These are phyloP conservation scores for Colletotrichum sublineola DNA, from an alignment of 2,329 filamentous ascomycete species.

Conservation along the genomic window DNA sequence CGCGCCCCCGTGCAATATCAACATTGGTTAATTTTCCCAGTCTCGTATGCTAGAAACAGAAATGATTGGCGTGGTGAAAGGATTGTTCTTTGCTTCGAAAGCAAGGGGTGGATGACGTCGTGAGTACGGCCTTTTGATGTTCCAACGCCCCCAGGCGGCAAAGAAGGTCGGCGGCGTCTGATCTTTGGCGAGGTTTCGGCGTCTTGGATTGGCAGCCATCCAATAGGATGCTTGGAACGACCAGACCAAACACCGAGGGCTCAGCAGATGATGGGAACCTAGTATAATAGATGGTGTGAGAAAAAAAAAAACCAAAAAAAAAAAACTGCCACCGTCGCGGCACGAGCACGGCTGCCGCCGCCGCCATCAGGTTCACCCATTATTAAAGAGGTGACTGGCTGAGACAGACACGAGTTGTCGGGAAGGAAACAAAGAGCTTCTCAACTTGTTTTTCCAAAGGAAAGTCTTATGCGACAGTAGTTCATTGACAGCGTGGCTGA, in stretches of 20 bases:
- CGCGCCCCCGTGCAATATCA: background rate
- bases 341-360: constrained; percentile 9
- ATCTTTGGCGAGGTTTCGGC: background rate
- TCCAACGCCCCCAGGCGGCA: background rate
- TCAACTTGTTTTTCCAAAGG: background rate
- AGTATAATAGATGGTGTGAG: too few species aligned
- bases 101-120: background rate
- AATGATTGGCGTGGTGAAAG: background rate
- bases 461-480: background rate
- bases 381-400: constrained; percentile 6
- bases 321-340: background rate
- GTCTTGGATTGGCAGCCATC: background rate
- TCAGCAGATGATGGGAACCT: constrained; percentile 16
- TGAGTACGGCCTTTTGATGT: background rate
- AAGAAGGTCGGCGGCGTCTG: background rate
- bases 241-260: background rate
- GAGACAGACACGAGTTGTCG: constrained; percentile 26
- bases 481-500: constrained; percentile 18
- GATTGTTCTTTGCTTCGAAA: background rate
- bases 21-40: background rate
- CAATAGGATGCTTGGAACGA: background rate
- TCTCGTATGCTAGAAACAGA: background rate
- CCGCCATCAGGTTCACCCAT: background rate
- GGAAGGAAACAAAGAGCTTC: constrained; percentile 17
- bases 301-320: too few species aligned